Evolutionary conservation across 768 basidiomycete genomes (phyloP).

Genomic region (Mrakia hoshinonis): DNA sequence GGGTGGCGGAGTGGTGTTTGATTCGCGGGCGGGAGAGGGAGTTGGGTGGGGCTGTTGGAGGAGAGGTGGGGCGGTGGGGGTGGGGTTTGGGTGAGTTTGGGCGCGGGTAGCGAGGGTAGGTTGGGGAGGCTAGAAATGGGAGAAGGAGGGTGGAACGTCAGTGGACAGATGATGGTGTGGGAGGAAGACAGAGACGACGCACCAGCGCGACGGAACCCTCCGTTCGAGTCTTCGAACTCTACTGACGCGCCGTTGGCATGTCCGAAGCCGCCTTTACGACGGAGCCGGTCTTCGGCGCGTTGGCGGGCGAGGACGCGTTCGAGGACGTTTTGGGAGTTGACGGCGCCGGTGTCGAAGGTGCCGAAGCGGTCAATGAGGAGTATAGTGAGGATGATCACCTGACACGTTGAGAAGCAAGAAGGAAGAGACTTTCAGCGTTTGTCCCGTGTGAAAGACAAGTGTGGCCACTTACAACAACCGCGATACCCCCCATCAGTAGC

Average conservation of each 20-base stretch:
- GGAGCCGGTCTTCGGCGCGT: not conserved
- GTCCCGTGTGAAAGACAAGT: not conserved
- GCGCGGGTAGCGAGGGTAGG: not conserved
- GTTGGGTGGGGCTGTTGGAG: not conserved
- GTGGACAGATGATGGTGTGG: not conserved
- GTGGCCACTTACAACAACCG: not conserved
- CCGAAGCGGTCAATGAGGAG: constrained; percentile 1
- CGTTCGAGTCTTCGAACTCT: too few species aligned
- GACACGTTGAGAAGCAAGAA: not conserved
- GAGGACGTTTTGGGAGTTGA: not conserved
- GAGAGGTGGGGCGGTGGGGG: not conserved
- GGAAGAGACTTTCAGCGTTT: not conserved
- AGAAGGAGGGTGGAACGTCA: not conserved
- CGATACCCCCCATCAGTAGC: not conserved
- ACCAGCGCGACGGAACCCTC: too few species aligned
- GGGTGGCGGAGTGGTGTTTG: constrained; percentile 3
- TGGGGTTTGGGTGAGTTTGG: constrained; percentile 1
- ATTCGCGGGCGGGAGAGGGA: constrained; percentile 4
- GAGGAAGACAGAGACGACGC: too few species aligned
- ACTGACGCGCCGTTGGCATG: too few species aligned
- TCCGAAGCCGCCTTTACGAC: too few species aligned
- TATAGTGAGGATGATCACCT: not conserved
- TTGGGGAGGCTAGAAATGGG: not conserved
- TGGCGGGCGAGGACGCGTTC: not conserved
- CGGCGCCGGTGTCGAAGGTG: constrained; percentile 4